These are phyloP conservation scores for Coriaria nepalensis DNA, from an alignment of 306 rosid species.

Conservation along the genomic window DNA sequence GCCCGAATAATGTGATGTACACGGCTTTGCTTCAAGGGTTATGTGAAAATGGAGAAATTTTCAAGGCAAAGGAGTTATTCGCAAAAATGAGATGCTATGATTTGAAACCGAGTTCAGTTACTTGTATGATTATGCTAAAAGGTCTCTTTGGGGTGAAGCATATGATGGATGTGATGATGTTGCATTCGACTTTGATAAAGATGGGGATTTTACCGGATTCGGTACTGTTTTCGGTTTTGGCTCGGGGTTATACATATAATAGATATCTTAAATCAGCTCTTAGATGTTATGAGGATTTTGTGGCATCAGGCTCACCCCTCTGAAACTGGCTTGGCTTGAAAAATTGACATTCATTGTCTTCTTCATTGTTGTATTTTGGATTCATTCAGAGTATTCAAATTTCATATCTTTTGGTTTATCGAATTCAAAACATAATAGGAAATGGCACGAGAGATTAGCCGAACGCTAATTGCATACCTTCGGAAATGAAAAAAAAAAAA, in stretches of 20 bases:
- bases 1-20: conserved; percentile 35
- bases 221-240: conserved; percentile 18
- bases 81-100: conserved; percentile 47
- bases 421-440: too few relatives aligned
- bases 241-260: conserved; percentile 33
- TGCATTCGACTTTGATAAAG: conserved; percentile 66
- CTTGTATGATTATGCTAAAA: conserved; percentile 39
- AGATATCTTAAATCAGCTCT: conserved; percentile 26
- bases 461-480: too few relatives aligned
- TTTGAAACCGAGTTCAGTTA: conserved; percentile 33
- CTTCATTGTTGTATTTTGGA: too few relatives aligned
- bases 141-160: conserved; percentile 38
- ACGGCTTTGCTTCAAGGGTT: conserved; percentile 52
- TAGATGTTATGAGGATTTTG: conserved; percentile 17
- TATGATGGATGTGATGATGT: conserved; percentile 40
- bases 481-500: too few relatives aligned
- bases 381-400: too few relatives aligned
- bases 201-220: conserved; percentile 34
- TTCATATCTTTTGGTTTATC: too few relatives aligned
- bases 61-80: conserved; percentile 51
- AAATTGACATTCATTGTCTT: too few relatives aligned
- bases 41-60: conserved; percentile 38
- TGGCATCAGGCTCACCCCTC: conserved; percentile 11
- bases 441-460: too few relatives aligned
- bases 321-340: neutral